These are phyloP conservation scores for Diaporthe velutina DNA, from an alignment of 2,329 filamentous ascomycete genomes.

Conservation along the genomic window DNA sequence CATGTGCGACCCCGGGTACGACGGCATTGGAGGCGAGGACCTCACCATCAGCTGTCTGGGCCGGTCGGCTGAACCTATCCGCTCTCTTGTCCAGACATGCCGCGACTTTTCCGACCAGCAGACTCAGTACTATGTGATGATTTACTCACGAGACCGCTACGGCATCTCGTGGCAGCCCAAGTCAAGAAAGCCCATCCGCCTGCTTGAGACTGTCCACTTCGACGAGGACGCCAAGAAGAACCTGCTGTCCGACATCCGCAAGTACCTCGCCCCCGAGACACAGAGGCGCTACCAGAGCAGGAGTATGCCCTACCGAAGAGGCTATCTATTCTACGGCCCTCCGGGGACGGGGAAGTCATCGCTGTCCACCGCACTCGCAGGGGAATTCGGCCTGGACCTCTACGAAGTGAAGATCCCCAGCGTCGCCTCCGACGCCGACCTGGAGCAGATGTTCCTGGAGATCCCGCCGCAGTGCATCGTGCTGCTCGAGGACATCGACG, in stretches of 20 bases:
- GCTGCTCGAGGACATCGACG: conserved; percentile 68
- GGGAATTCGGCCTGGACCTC: conserved; percentile 63
- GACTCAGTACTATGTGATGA: conserved; percentile 63
- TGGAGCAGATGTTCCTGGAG: conserved; percentile 65
- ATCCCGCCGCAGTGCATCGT: conserved; percentile 67
- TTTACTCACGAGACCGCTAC: conserved; percentile 60
- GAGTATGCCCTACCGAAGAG: conserved; percentile 74
- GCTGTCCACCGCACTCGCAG: conserved; percentile 64
- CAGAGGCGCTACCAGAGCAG: conserved; percentile 73
- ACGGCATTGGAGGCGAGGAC: conserved; percentile 60
- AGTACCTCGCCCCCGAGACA: conserved; percentile 63
- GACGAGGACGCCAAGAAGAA: conserved; percentile 59
- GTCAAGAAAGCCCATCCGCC: conserved; percentile 61
- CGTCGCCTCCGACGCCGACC: conserved; percentile 61
- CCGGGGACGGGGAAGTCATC: conserved; percentile 73
- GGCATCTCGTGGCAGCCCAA: conserved; percentile 63
- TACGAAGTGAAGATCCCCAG: conserved; percentile 64
- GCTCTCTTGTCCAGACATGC: conserved; percentile 58
- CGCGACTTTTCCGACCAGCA: conserved; percentile 62
- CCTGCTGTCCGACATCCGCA: conserved; percentile 63
- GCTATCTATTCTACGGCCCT: conserved; percentile 75
- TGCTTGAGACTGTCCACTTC: conserved; percentile 64
- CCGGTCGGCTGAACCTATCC: conserved; percentile 63
- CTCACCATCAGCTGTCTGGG: conserved; percentile 64
- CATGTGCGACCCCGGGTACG: conserved; percentile 57